Percentiles rank a stretch among this genome's conserved stretches.
These are phyloP conservation scores for Cordyceps farinosa DNA, from an alignment of 2,329 filamentous ascomycete genomes.

Conservation along the genomic window DNA sequence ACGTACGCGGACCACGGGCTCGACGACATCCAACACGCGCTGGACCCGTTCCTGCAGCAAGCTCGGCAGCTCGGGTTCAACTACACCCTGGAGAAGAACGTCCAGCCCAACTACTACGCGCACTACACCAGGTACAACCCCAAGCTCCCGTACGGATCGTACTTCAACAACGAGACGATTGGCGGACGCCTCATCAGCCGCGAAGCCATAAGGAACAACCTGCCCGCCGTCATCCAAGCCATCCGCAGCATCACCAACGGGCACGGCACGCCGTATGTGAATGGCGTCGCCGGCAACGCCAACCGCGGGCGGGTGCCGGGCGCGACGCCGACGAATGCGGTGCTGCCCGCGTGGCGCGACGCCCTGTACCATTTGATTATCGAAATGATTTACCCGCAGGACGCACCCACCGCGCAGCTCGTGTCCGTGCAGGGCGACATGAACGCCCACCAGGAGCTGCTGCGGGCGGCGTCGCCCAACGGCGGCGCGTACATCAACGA, in stretches of 20 bases:
- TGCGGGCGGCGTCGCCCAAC: constrained; percentile 38
- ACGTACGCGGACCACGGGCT: neutral
- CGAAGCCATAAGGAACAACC: constrained; percentile 24
- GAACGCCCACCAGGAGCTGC: constrained; percentile 9
- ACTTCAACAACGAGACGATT: constrained; percentile 33
- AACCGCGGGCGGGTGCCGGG: neutral
- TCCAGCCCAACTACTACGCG: constrained; percentile 42
- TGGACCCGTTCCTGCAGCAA: neutral
- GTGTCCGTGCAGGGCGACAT: neutral
- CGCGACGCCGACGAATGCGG: neutral
- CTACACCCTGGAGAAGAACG: constrained; percentile 32
- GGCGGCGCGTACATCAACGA: constrained; percentile 50
- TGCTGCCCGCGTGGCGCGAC: constrained; percentile 3
- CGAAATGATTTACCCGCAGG: neutral
- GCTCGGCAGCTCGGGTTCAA: neutral
- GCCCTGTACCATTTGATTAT: constrained; percentile 7
- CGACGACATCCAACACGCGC: neutral
- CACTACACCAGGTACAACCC: constrained; percentile 20
- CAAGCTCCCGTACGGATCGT: constrained; percentile 5
- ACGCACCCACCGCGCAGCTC: neutral
- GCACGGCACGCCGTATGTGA: neutral
- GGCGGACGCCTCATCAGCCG: constrained; percentile 43
- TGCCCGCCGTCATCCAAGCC: neutral
- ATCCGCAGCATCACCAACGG: constrained; percentile 26
- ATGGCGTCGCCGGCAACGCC: constrained; percentile 1